Evolutionary conservation across 805 yeast genomes (phyloP), one percentile per base, ranked within the genome.

Genomic region (Saturnispora galanensis): DNA sequence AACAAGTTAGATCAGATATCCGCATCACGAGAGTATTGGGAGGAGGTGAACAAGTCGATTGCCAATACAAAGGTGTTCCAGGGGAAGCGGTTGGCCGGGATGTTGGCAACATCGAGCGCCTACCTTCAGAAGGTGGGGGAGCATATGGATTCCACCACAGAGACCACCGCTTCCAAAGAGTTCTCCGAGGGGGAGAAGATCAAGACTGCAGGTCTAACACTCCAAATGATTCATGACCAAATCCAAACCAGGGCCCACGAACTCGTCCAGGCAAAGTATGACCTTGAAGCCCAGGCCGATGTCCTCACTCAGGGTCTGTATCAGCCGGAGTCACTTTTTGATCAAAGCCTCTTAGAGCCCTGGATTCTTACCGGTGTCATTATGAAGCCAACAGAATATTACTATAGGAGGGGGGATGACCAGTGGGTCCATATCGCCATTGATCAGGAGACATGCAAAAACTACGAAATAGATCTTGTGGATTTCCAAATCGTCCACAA

Each of bases 281-380:
- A 21, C 6, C 26, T 52, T 30, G 50, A 46, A 31, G 46, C 50
- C 13, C 52, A 52, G 35, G 50, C 48, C 21, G 40, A 37, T 0
- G 30, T 42, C 1, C 50, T 62, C 33, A 42, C 26, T 7, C 21
- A 18, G 3, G 29, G 34, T 7, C 18, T 42, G 4, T 16, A 37
- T 15, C 45, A 40, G 12, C 32, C 28, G 15, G 30, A 17, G 15
- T 10, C 38, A 2, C 15, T 36, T 10, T 10, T 18, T 10, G 36
- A 46, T 12, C 56, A 54, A 10, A 41, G 35, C 1, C 40, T 49
- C 11, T 38, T 59, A 10, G 71, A 68, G 26, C 70, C 71, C 4
- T 68, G 67, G 58, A 42, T 67, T 6, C 49, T 70, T 3, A 55
- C 57, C 10, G 73, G 73, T 18, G 60, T 65, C 3, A 56, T 69